Evolutionary conservation across 768 basidiomycete species (phyloP), one percentile per base, ranked within the genome.

Genomic region (Collybiopsis luxurians): DNA sequence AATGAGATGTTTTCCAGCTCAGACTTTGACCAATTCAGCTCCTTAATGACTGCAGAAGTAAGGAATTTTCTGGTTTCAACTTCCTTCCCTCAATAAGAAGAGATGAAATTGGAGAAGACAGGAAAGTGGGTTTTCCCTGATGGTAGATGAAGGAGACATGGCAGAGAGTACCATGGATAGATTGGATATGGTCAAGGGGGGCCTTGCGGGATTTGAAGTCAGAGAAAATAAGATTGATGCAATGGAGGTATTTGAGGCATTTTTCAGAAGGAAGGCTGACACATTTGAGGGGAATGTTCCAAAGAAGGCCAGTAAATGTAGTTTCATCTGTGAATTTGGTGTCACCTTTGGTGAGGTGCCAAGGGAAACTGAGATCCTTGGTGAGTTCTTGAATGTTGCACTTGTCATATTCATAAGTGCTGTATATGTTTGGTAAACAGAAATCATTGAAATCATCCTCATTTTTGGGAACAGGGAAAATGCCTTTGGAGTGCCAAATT

Each of bases 11-110:
- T 26, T 12, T 27, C 13, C 1, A 64, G 55, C 12, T 19, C 31
- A 0, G 24, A 19, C 0, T 31, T 30, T 75, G 75, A 78, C 74
- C 73, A 76, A 1, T 28, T 7, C 0, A 77, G 49, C 38, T 73
- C 70, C n/a, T n/a, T n/a, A n/a, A n/a, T n/a, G n/a, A 0, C 63
- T 44, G 9, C 64, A 49, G 10, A 72, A 45, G 3, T 4, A 65
- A 61, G 10, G 68, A 61, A 57, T 56, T 23, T 23, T 11, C 44
- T 24, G 5, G 5, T 23, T 5, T 5, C 10, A 2, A 24, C 56
- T 2, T 53, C 19, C 31, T 66, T 59, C 10, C 52, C 61, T 10
- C 54, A 23, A 61, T 71, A 73, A 2, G 58, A 34, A 1, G 66
- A 47, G 10, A 68, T 39, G 51, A 69, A 70, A 19, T 57, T 57